Base-by-base conservation (phyloP, 768 basidiomycete genomes). In the Amanita phalloides region DNA sequence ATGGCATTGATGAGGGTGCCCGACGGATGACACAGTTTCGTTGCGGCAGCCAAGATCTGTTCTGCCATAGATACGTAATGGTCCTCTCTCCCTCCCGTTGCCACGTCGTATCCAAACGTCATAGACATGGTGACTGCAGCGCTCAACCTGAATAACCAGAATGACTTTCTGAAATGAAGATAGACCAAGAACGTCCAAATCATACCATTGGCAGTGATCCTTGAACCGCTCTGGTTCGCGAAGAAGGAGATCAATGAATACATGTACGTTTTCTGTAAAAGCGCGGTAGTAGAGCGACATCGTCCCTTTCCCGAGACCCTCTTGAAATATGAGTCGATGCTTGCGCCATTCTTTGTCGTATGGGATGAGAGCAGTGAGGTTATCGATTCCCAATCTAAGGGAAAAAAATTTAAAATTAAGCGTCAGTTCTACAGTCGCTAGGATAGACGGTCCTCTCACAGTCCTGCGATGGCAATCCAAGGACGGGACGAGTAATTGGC, bases 101-200 rank as follows among this genome's bases (percentile, higher is more conserved):
- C 17, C 3, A 51, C 14, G 20, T 51, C 49, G 13, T 51, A 51
- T 11, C n/a, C 38, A 42, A 30, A 51, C 20, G 30, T 28, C 30
- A 42, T 51, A n/a, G 49, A 36, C 49, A 51, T 43, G 6, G 17
- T 51, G n/a, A 42, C 37, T 7, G 49, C 49, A 11, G 28, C 38
- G 6, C 17, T 25, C 23, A 51, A 36, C 26, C 49, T 51, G 30
- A 3, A 23, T 17, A 28, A 10, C 3, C 10, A 6, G 10, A 32
- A 32, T 32, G 32, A 32, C 10, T 32, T 32, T 32, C 10, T 32
- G 32, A 10, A 10, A 32, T 11, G 32, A 32, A 10, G 32, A 11
- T 9, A 11, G 10, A 32, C 9, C 9, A 32, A 10, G 32, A n/a
- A 1, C 32, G 32, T 32, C 32, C 10, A 32, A 32, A 32, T 0